Evolutionary conservation across 108 stramenopile genomes (phyloP).

Genomic region (Cyclostephanos invisitatus): DNA sequence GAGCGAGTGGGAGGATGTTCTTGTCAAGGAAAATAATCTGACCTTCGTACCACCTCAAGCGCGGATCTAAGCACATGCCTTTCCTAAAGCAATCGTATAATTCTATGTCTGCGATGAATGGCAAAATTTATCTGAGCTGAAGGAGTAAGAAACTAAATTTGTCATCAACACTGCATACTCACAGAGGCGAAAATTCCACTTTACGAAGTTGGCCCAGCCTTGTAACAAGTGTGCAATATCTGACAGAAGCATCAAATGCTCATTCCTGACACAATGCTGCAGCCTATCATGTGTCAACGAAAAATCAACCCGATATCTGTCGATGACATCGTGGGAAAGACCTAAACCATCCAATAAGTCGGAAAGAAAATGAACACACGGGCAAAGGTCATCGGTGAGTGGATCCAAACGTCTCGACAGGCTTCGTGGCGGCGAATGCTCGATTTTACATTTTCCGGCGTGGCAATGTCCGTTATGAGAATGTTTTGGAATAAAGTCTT

Average conservation of each 20-base stretch:
- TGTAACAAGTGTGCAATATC: constrained; percentile 58
- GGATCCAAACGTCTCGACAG: not conserved
- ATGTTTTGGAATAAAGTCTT: constrained; percentile 30
- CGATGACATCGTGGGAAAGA: constrained; percentile 10
- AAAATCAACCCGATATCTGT: constrained; percentile 24
- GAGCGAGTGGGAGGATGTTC: constrained; percentile 45
- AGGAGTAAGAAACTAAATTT: no score
- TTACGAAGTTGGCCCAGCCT: constrained; percentile 51
- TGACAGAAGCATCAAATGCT: constrained; percentile 48
- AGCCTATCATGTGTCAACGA: constrained; percentile 10
- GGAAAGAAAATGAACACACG: constrained; percentile 14
- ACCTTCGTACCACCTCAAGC: constrained; percentile 37
- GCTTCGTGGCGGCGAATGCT: constrained; percentile 23
- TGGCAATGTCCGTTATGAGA: constrained; percentile 44
- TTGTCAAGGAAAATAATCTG: constrained; percentile 45
- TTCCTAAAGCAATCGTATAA: constrained; percentile 20
- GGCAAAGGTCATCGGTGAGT: constrained; percentile 18
- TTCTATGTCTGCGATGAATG: constrained; percentile 25
- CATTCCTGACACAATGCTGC: constrained; percentile 39
- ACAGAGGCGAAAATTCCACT: constrained; percentile 54
- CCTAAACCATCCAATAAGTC: constrained; percentile 12
- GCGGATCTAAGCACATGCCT: constrained; percentile 26
- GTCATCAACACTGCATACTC: no score
- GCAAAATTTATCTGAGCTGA: no score
- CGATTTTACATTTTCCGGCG: constrained; percentile 25